Conservation (phyloP, 2,329 filamentous ascomycete species). For the Trichophyton mentagrophytes region DNA sequence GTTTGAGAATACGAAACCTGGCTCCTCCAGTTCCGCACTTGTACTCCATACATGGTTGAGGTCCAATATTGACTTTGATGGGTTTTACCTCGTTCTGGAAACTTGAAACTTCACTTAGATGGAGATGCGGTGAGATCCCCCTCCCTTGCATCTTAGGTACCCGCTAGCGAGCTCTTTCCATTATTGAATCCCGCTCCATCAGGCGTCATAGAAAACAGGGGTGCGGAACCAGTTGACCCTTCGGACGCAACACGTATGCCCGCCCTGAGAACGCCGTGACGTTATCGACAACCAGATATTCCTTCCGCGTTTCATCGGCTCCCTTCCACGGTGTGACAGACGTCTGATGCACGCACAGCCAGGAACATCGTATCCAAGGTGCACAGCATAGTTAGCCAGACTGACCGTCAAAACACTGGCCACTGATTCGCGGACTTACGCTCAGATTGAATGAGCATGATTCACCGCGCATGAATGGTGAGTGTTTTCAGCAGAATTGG, state of each 20-base stretch:
- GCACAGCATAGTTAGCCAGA: neutral
- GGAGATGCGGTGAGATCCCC: neutral
- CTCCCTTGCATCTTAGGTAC: neutral
- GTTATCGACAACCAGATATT: neutral
- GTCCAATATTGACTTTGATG: neutral
- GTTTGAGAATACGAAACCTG: neutral
- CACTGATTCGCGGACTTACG: too few species aligned
- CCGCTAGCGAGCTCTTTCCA: neutral
- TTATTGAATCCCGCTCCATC: neutral
- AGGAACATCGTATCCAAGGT: neutral
- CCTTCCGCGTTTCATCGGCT: constrained; percentile 3
- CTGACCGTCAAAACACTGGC: neutral
- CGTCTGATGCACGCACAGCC: neutral
- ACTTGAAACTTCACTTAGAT: neutral
- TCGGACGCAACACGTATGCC: neutral
- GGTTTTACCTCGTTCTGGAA: neutral
- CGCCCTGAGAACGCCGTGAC: neutral
- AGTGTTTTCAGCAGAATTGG: neutral
- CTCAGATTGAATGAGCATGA: neutral
- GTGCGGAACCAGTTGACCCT: neutral
- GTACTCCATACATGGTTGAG: neutral
- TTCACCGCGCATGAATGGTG: neutral
- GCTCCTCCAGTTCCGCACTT: neutral
- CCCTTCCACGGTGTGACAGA: neutral
- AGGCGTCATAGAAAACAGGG: neutral